Evolutionary conservation across 148 eudicot species (phyloP).

Genomic region (Agrostemma githago): DNA sequence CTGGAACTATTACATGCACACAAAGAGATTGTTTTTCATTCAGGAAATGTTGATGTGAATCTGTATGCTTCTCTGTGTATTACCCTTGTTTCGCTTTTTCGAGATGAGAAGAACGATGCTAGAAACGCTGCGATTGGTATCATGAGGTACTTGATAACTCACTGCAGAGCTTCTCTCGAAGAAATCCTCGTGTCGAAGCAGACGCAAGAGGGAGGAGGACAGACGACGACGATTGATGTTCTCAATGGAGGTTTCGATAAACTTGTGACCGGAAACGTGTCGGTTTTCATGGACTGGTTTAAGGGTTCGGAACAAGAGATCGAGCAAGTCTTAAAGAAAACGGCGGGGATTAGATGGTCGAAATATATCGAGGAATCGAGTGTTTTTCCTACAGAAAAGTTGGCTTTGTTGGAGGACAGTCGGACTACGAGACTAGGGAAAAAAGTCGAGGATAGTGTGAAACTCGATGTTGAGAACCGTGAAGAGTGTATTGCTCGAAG

Average conservation of each 20-base stretch:
- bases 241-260: slow-evolving; percentile 76
- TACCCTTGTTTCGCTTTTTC: slow-evolving; percentile 61
- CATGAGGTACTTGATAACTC: slow-evolving; percentile 70
- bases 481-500: slow-evolving; percentile 68
- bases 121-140: slow-evolving; percentile 60
- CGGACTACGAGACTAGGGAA: slow-evolving; percentile 64
- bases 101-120: slow-evolving; percentile 48
- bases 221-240: slow-evolving; percentile 37
- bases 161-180: slow-evolving; percentile 75
- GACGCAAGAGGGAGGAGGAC: slow-evolving; percentile 41
- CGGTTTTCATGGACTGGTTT: slow-evolving; percentile 76
- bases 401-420: slow-evolving; percentile 75
- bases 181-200: slow-evolving; percentile 66
- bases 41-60: slow-evolving; percentile 72
- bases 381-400: slow-evolving; percentile 63
- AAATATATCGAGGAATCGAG: slow-evolving; percentile 72
- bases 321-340: slow-evolving; percentile 64
- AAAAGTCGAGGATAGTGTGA: slow-evolving; percentile 51
- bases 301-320: slow-evolving; percentile 50
- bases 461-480: slow-evolving; percentile 52
- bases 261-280: slow-evolving; percentile 62
- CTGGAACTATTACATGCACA: slow-evolving; percentile 81
- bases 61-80: slow-evolving; percentile 70
- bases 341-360: slow-evolving; percentile 79
- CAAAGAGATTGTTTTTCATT: slow-evolving; percentile 70